A percentile compares a stretch with the other conserved stretches of the same genome.
phyloP scores from a whole-genome alignment of 2,329 filamentous ascomycete species.

The Talaromyces funiculosus region DNA sequence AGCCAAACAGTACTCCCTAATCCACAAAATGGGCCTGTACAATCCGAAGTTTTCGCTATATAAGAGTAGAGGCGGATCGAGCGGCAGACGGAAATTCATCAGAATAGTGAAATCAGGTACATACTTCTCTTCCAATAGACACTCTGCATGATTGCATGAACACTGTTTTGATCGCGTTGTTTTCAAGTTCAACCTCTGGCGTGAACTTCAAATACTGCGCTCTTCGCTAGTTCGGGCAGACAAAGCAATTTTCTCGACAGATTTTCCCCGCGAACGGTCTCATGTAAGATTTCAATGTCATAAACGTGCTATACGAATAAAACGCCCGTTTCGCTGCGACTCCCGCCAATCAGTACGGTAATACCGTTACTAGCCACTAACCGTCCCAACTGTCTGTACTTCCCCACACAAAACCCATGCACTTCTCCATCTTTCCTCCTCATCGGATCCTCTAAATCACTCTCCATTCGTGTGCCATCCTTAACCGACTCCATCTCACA shows the following conservation, averaged over 20 bases:
- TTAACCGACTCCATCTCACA: too few relatives aligned
- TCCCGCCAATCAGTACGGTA: not conserved
- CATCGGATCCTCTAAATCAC: not conserved
- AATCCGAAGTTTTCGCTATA: not conserved
- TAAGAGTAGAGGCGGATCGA: slow-evolving; percentile 5
- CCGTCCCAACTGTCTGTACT: not conserved
- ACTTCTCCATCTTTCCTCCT: not conserved
- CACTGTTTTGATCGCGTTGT: not conserved
- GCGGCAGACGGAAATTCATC: slow-evolving; percentile 6
- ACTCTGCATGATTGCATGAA: not conserved
- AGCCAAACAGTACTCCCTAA: not conserved
- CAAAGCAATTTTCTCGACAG: not conserved
- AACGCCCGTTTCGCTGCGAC: not conserved
- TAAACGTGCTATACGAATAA: not conserved
- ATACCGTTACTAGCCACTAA: not conserved
- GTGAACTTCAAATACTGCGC: not conserved
- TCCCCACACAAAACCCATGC: not conserved
- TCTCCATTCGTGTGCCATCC: not conserved
- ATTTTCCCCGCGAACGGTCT: slow-evolving; percentile 1
- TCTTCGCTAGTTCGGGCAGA: not conserved
- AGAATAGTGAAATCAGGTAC: not conserved
- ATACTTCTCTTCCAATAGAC: not conserved
- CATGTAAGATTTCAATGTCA: not conserved
- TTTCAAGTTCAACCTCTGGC: not conserved
- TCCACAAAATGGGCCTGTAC: not conserved